These are phyloP conservation scores for Naganishia vishniacii DNA, from an alignment of 768 basidiomycete genomes.

Conservation along the genomic window DNA sequence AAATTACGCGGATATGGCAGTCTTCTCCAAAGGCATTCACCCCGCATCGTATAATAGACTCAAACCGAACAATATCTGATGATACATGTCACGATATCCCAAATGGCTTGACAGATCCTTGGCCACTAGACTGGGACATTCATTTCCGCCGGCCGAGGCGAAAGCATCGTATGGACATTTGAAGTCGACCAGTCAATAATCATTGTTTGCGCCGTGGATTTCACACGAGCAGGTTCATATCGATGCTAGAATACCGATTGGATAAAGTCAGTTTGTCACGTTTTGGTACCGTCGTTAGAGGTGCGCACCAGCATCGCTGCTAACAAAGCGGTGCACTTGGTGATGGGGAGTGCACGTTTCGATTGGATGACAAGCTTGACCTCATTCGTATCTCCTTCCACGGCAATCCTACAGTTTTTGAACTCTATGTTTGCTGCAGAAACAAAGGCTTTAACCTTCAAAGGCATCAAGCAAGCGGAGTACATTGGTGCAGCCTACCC, in stretches of 20 bases:
- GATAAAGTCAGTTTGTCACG: too few relatives aligned
- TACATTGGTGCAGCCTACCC: too few relatives aligned
- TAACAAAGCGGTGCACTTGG: neutral
- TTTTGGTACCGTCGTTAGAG: too few relatives aligned
- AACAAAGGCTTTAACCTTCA: neutral
- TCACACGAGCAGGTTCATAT: neutral
- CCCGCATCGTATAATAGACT: too few relatives aligned
- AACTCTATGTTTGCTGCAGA: neutral
- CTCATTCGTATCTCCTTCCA: too few relatives aligned
- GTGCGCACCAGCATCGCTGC: neutral
- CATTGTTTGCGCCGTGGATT: constrained; percentile 11
- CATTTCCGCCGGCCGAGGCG: neutral
- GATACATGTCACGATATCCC: too few relatives aligned
- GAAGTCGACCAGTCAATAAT: constrained; percentile 10
- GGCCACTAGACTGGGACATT: neutral
- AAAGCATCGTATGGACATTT: constrained; percentile 1
- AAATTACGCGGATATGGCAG: neutral
- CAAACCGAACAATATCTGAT: too few relatives aligned
- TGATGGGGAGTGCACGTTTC: neutral
- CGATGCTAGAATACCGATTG: neutral
- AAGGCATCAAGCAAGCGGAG: too few relatives aligned
- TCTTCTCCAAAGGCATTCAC: too few relatives aligned
- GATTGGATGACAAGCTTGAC: neutral
- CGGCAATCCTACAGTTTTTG: neutral
- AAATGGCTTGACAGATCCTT: too few relatives aligned